Base-by-base conservation (phyloP, 2,329 filamentous ascomycete genomes). In the Aureobasidium sp. region DNA sequence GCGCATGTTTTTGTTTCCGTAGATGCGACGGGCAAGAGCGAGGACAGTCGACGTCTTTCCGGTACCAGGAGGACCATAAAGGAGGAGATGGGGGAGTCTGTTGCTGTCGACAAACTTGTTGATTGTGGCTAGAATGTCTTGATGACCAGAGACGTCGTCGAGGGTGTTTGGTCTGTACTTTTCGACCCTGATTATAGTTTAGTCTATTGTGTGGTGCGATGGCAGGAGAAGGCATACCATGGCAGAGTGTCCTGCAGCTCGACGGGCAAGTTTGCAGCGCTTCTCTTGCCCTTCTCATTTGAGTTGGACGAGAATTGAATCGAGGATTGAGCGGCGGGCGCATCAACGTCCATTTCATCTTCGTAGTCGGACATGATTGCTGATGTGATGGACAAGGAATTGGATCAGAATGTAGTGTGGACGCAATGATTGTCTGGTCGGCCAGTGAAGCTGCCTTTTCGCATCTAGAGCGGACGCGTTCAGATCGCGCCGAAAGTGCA, bases 41-140 rank as follows among this genome's bases (percentile, higher is more conserved):
- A 99, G 85, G 65, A 97, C 90, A 2, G 94, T 99, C 6, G 93
- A 97, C 0, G 94, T 99, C 79, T 99, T 99, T 69, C 94, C 94
- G 0, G 94, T 99, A 63, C 94, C 94, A 0, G 94, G 94, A 5
- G 94, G 94, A 0, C 94, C 94, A 72, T 99, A 99, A 64, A 99
- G 88, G 16, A 99, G 87, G 44, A 99, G 87, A 79, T 99, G 94
- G 8, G 94, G 94, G 59, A 99, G 82, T 67, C 92, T 86, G 77
- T 99, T 97, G 62, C 90, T 84, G 72, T 97, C 92, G 72, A 99
- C 85, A 70, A 99, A 99, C 74, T 92, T 94, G 81, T 97, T 97
- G 78, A 99, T 96, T 2, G 94, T 99, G 5, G 92, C 87, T 66
- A 99, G 86, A 71, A 99, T 97, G 75, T 99, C 94, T 72, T 97